Evolutionary conservation across 352 stramenopile genomes (phyloP), one percentile per base, ranked within the genome.

Genomic region (Pythium grandisporangium): DNA sequence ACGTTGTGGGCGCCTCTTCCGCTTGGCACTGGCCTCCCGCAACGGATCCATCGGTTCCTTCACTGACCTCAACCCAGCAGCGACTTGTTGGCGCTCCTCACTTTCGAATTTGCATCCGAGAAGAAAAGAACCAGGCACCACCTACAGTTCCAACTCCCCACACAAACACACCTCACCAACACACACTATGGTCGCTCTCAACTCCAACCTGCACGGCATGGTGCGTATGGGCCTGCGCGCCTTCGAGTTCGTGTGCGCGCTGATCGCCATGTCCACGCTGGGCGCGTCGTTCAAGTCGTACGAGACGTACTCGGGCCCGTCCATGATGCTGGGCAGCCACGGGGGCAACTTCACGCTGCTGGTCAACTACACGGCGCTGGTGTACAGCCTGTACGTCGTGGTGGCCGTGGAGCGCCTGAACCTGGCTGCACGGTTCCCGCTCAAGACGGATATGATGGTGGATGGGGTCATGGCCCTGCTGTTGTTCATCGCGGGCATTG

Each of bases 311-410:
- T 51, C 51, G 30, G 35, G 50, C 29, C 50, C 66, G 19, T 42
- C 37, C 37, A 42, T 42, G 8, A 46, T 48, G 44, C 30, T 53
- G 5, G 60, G 54, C 38, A 61, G 42, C 20, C 40, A 53, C 11
- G 51, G 51, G 14, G 66, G 58, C 46, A 78, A 61, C 7, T 86
- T 86, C 48, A 56, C 51, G 16, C 58, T 82, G 29, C 49, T 86
- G 25, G 70, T 82, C 59, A 58, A 63, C 16, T 84, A 84, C 55
- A 75, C 69, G 4, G 49, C 61, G 13, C 68, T 82, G 70, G 45
- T 87, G 13, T 84, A 81, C 51, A 59, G 38, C 5, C 51, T 83
- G 36, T 83, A 59, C 55, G 52, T 63, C 24, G 1, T 81, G 1
- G 42, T 73, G 29, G 62, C 48, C 7, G 55, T 84, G n/a, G 64